phyloP scores from a whole-genome alignment of 2,329 filamentous ascomycete species.

The Ophiostoma himal-ulmi region DNA sequence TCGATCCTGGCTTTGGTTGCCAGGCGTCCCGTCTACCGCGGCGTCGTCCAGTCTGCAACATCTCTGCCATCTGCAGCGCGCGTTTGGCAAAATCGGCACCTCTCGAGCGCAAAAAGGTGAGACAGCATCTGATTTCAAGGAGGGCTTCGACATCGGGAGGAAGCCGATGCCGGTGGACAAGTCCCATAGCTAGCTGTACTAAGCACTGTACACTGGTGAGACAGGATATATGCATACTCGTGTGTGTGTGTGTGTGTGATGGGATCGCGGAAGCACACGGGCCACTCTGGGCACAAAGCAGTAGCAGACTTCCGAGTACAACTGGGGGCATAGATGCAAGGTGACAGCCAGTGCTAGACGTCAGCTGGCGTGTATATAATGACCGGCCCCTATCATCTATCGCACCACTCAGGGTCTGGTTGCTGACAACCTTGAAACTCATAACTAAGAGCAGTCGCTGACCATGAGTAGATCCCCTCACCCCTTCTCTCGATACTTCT shows the following conservation, averaged over 20 bases:
- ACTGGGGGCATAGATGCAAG: neutral
- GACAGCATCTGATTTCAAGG: neutral
- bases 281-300: neutral
- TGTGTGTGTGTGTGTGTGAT: neutral
- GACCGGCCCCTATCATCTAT: neutral
- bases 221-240: neutral
- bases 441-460: neutral
- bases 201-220: neutral
- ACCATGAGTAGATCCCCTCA: neutral
- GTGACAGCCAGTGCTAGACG: neutral
- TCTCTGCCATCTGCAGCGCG: conserved; percentile 7
- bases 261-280: neutral
- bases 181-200: neutral
- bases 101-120: neutral
- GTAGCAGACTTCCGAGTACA: neutral
- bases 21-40: conserved; percentile 13
- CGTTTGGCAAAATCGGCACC: conserved; percentile 13
- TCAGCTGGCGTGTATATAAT: conserved; percentile 1
- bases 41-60: conserved; percentile 13
- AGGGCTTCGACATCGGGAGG: neutral
- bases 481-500: neutral
- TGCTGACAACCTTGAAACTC: neutral
- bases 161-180: neutral
- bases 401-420: neutral
- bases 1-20: conserved; percentile 4